Conservation (phyloP, 768 basidiomycete genomes). For the Gautieria morchelliformis region DNA sequence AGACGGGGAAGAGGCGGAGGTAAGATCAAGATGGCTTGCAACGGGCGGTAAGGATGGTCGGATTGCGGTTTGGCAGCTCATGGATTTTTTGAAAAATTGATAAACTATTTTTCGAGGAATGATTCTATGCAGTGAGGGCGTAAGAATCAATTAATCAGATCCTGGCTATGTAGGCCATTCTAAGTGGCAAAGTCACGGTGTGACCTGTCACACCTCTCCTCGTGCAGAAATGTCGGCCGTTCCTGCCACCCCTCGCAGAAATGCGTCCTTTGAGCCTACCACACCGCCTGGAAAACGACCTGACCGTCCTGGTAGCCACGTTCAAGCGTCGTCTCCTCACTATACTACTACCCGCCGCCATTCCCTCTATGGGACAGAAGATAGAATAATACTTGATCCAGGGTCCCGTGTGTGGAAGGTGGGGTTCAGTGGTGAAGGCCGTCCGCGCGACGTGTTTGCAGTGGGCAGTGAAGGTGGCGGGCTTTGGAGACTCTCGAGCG, state of each 20-base stretch:
- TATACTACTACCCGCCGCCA: constrained; percentile 81
- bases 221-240: constrained; percentile 7
- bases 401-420: constrained; percentile 95
- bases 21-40: constrained; percentile 23
- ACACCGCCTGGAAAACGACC: constrained; percentile 44
- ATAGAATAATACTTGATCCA: constrained; percentile 89
- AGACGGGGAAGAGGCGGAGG: constrained; percentile 10
- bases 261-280: constrained; percentile 21
- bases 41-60: constrained; percentile 34
- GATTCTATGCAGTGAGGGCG: background rate
- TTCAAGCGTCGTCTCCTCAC: constrained; percentile 48
- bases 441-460: constrained; percentile 81
- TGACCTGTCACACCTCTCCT: too few species aligned
- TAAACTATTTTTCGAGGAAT: background rate
- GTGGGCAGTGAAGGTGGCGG: constrained; percentile 33
- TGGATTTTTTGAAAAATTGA: constrained; percentile 33
- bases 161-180: too few species aligned
- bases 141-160: too few species aligned
- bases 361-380: constrained; percentile 94
- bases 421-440: constrained; percentile 93
- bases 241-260: constrained; percentile 24
- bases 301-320: constrained; percentile 41
- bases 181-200: too few species aligned
- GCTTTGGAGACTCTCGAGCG: constrained; percentile 54
- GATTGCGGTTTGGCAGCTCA: constrained; percentile 63